Evolutionary conservation across 495 filamentous ascomycete species (phyloP), one percentile per base, ranked within the genome.

Genomic region (Collariella sp.): DNA sequence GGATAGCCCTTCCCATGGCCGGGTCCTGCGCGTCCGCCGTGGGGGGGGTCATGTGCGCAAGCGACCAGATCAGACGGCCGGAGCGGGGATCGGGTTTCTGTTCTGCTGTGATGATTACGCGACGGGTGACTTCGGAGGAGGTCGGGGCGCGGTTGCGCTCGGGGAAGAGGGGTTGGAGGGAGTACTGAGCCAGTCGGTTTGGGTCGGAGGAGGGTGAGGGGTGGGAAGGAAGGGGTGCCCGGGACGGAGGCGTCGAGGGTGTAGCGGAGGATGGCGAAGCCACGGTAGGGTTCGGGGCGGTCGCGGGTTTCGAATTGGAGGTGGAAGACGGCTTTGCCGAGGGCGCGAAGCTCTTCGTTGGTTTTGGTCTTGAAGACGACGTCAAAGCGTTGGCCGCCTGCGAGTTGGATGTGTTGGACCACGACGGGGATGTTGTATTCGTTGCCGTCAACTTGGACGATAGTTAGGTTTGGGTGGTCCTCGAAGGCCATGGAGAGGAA

Each of bases 401-500:
- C 76, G 16, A 85, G 62, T 56, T 81, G 79, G n/a, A 83, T 61
- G 58, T 71, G 74, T 42, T 69, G 67, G 0, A 72, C 75, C 10
- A 60, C 56, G 12, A 70, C 60, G 0, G 76, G 76, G 44, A 72
- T 64, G 18, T 80, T 82, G 65, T 83, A 82, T 36, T 67, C 64
- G n/a, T 57, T 61, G 18, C 79, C 80, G 58, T 85, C 82, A 2
- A 73, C 78, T 43, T 77, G 75, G 46, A 85, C 74, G 43, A 85
- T 71, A 1, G 65, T 72, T 5, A 78, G 46, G 19, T 72, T 62
- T 19, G 67, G 41, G 57, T 83, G 81, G 26, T 62, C 72, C 48
- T 82, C 77, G 41, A 83, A 67, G 2, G 63, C 79, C 42, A 79
- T 60, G 1, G 67, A 66, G 3, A 77, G 55, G 50, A 78, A 72